Base-by-base conservation (phyloP, 805 yeast species). In the Yarrowia deformans region DNA sequence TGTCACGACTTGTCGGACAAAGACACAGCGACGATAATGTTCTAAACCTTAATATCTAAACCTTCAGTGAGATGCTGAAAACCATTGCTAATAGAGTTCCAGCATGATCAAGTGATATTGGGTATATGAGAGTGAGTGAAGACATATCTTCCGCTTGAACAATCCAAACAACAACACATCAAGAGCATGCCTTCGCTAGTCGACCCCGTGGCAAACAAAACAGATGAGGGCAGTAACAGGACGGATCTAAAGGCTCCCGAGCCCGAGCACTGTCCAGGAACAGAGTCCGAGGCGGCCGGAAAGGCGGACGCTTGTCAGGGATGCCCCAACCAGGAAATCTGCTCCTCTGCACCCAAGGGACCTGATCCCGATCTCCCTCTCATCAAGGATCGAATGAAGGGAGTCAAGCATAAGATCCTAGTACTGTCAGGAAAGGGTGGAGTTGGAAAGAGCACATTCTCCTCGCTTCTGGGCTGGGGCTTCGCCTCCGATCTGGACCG, bases 251-350 rank as follows among this genome's bases (percentile, higher is more conserved):
- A 69, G 40, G 91, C 88, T 0, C 93, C 95, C 0, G 96, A 90
- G 75, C 98, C 99, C 0, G 98, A 93, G 76, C 98, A 95, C 78
- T 95, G 99, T 81, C 99, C 99, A 0, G 99, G 99, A 0, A 97
- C 98, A 1, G 97, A 94, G 76, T 89, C 97, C 1, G 98, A 93
- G 73, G 79, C 81, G 67, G 99, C 99, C 1, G 99, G 99, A 8
- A 87, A 90, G 74, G 93, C 91, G 2, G 97, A 91, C 75, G 97
- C 98, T 13, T 95, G 99, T 77, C 84, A 81, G 9, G 97, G 98
- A 12, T 95, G 99, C 81, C 96, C 98, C 16, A 95, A 95, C 79
- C 93, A 95, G 78, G 87, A 84, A 55, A 90, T 94, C 5, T 95
- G 99, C 80, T 89, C 92, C 66, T 86, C 96, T 2, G 84, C 82